These are phyloP conservation scores for Debaryomyces singareniensis DNA, from an alignment of 1,139 yeast genomes.

Conservation along the genomic window DNA sequence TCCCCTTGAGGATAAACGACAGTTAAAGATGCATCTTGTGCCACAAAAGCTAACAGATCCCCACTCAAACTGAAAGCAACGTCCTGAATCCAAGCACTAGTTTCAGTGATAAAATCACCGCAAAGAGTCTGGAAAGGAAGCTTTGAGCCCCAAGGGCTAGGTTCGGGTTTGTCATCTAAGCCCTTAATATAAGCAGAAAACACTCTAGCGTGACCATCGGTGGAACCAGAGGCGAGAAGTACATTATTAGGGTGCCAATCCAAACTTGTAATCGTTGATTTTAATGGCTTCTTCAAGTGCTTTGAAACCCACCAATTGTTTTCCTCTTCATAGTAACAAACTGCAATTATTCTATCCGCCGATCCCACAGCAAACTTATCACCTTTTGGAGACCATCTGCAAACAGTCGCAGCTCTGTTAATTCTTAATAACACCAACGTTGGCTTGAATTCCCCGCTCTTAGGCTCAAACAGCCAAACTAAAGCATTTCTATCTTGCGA, in stretches of 20 bases:
- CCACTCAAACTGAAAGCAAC: constrained; percentile 82
- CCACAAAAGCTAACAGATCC: constrained; percentile 68
- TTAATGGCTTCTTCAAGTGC: constrained; percentile 89
- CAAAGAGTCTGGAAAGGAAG: constrained; percentile 93
- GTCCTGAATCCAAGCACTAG: constrained; percentile 92
- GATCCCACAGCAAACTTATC: constrained; percentile 95
- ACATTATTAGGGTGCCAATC: constrained; percentile 97
- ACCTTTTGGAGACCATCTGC: constrained; percentile 92
- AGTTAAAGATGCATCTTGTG: constrained; percentile 73
- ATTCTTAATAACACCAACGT: constrained; percentile 89
- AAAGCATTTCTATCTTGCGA: constrained; percentile 97
- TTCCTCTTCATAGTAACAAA: constrained; percentile 92
- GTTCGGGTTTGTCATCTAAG: constrained; percentile 74
- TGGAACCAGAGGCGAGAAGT: constrained; percentile 82
- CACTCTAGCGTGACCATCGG: constrained; percentile 92
- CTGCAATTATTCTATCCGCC: constrained; percentile 88
- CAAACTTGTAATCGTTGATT: constrained; percentile 76
- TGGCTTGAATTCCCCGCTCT: constrained; percentile 59
- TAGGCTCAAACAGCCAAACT: constrained; percentile 74
- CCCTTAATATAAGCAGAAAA: constrained; percentile 92
- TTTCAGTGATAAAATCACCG: constrained; percentile 71
- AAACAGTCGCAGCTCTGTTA: constrained; percentile 90
- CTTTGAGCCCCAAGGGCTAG: constrained; percentile 89
- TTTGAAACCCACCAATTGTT: constrained; percentile 99
- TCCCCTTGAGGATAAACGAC: constrained; percentile 75